Evolutionary conservation across 2,329 filamentous ascomycete species (phyloP).

Genomic region (Madurella mycetomatis): DNA sequence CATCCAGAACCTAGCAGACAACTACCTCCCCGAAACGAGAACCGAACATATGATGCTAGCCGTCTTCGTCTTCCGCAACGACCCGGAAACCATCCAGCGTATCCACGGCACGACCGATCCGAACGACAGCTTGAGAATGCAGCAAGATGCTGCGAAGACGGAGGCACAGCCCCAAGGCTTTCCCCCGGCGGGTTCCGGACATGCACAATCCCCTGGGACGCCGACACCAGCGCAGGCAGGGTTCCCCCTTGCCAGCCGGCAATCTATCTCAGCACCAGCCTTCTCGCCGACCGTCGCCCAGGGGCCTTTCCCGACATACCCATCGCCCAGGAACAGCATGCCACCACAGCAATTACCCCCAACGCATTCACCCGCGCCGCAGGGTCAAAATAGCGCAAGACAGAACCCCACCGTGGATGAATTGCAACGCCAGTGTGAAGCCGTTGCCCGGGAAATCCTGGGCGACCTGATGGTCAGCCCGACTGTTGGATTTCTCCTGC

Average conservation of each 20-base stretch:
- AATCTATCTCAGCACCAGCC: slow-evolving; percentile 46
- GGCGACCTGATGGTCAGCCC: slow-evolving; percentile 59
- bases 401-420: slow-evolving; percentile 36
- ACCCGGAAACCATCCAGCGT: slow-evolving; percentile 38
- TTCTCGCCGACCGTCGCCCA: slow-evolving; percentile 52
- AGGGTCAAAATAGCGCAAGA: slow-evolving; percentile 24
- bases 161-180: background rate
- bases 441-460: slow-evolving; percentile 58
- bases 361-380: slow-evolving; percentile 17
- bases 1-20: slow-evolving; percentile 81
- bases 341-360: slow-evolving; percentile 32
- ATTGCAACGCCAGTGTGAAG: slow-evolving; percentile 48
- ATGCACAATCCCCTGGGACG: slow-evolving; percentile 21
- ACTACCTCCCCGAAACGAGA: slow-evolving; percentile 67
- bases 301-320: slow-evolving; percentile 30
- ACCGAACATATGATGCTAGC: slow-evolving; percentile 75
- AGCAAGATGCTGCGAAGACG: background rate
- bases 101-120: slow-evolving; percentile 28
- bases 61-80: slow-evolving; percentile 76
- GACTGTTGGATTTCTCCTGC: slow-evolving; percentile 64
- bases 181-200: background rate
- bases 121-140: slow-evolving; percentile 2
- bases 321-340: slow-evolving; percentile 18
- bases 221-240: slow-evolving; percentile 35
- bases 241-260: slow-evolving; percentile 37